phyloP scores from a whole-genome alignment of 495 filamentous ascomycete genomes.

The Mytilinidion resinicola region DNA sequence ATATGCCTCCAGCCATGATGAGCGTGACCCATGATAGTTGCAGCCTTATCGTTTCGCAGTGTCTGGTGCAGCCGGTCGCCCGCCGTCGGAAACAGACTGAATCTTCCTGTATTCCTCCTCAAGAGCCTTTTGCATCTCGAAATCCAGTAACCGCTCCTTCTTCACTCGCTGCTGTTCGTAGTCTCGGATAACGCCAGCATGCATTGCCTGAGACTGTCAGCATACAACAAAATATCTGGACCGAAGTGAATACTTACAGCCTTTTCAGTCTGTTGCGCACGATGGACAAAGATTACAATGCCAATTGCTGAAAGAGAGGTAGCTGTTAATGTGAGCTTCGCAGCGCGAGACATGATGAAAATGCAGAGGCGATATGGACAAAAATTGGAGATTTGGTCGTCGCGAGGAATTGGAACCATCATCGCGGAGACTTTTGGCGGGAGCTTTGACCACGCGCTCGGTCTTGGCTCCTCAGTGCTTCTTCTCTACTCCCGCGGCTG shows the following conservation, averaged over 20 bases:
- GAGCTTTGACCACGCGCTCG: constrained; percentile 10
- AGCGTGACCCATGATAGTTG: no score
- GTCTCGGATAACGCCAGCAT: constrained; percentile 86
- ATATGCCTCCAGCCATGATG: no score
- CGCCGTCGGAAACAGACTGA: constrained; percentile 53
- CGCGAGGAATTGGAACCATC: neutral
- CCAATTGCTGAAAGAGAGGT: constrained; percentile 69
- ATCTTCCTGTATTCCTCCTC: constrained; percentile 88
- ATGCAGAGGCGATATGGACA: neutral
- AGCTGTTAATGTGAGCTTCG: constrained; percentile 74
- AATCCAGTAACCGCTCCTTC: constrained; percentile 74
- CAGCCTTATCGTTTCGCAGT: neutral
- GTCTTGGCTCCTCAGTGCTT: neutral
- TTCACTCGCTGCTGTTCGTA: constrained; percentile 91
- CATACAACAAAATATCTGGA: constrained; percentile 9
- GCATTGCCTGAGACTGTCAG: constrained; percentile 68
- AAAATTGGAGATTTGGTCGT: neutral
- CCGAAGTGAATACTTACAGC: constrained; percentile 49
- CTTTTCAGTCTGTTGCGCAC: constrained; percentile 78
- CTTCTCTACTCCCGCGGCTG: neutral
- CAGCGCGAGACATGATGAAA: constrained; percentile 85
- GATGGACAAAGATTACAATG: constrained; percentile 84
- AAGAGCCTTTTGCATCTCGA: constrained; percentile 78
- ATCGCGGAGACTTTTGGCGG: neutral
- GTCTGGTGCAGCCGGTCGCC: constrained; percentile 10